Evolutionary conservation across 768 basidiomycete species (phyloP), one percentile per base, ranked within the genome.

Genomic region (Calocera viscosa): DNA sequence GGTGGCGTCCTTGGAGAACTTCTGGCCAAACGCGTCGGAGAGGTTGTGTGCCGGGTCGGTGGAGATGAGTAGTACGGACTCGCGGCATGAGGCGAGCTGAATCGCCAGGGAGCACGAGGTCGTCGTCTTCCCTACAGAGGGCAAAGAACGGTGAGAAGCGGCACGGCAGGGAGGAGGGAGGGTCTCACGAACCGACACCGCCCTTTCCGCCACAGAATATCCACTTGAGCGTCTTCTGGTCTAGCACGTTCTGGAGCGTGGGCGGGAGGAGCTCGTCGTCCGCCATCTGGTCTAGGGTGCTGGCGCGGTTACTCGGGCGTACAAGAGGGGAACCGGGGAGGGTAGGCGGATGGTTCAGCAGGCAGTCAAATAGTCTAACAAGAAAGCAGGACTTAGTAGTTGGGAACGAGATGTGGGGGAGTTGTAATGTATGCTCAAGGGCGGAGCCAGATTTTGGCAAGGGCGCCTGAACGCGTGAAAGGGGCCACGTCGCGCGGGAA

Each of bases 21-120:
- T 98, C 75, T 99, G 96, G 24, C 92, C 91, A 76, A 98, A 98
- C 17, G 96, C 93, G 77, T 99, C 95, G 11, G 94, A 97, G 43
- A 99, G 80, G 77, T 99, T 99, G 81, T 99, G 96, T 39, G 96
- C 96, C n/a, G 96, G 96, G 78, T 99, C 96, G 8, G 96, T 99
- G 8, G 95, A 97, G 74, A 99, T 98, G 70, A 99, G 84, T 2
- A 99, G 83, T 38, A 99, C 96, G n/a, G 92, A 95, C 77, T 96
- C 88, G 70, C 96, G 86, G 73, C 83, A 84, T 72, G 87, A 80
- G 1, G 96, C 91, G 26, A 98, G 84, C 72, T 97, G 95, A 66
- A 96, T 94, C n/a, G 96, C 96, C 3, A 98, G 83, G 2, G 93
- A 94, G 76, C 94, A 98, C 12, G 93, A 94, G 2, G 96, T 96